Evolutionary conservation across 345 rosid genomes (phyloP).

Genomic region (Aegle marmelos): DNA sequence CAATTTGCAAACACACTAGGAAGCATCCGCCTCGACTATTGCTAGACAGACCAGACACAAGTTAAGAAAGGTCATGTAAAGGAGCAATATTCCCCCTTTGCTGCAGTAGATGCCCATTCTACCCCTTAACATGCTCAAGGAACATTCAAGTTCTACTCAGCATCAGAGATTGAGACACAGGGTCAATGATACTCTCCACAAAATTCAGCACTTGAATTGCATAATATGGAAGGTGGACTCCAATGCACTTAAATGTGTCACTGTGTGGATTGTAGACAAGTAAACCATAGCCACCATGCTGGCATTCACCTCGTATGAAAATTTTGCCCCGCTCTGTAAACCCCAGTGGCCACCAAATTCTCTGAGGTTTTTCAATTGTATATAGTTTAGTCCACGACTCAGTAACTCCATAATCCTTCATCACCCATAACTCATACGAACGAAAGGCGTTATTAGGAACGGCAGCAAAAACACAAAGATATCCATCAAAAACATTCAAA

Average conservation of each 20-base stretch:
- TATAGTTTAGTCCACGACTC: constrained; percentile 12
- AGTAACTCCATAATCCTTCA: constrained; percentile 13
- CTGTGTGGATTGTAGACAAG: constrained; percentile 2
- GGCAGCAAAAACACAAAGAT: constrained; percentile 15
- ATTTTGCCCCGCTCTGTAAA: constrained; percentile 9
- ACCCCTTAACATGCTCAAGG: neutral
- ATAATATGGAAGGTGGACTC: constrained; percentile 4
- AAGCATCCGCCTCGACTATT: neutral
- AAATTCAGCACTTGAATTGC: constrained; percentile 12
- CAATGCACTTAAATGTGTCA: constrained; percentile 13
- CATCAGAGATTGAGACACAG: constrained; percentile 5
- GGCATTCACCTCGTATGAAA: constrained; percentile 2
- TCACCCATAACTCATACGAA: constrained; percentile 13
- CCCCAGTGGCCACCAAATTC: constrained; percentile 11
- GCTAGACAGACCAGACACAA: neutral
- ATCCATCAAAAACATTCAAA: constrained; percentile 13
- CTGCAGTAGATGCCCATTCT: neutral
- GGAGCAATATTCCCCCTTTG: neutral
- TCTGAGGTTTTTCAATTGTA: constrained; percentile 7
- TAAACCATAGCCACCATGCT: constrained; percentile 5
- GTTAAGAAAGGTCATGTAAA: neutral
- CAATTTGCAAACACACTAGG: neutral
- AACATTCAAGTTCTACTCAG: neutral
- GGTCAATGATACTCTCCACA: constrained; percentile 8
- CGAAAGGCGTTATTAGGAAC: neutral